These are phyloP conservation scores for Punica granatum DNA, from an alignment of 345 rosid species.

Conservation along the genomic window DNA sequence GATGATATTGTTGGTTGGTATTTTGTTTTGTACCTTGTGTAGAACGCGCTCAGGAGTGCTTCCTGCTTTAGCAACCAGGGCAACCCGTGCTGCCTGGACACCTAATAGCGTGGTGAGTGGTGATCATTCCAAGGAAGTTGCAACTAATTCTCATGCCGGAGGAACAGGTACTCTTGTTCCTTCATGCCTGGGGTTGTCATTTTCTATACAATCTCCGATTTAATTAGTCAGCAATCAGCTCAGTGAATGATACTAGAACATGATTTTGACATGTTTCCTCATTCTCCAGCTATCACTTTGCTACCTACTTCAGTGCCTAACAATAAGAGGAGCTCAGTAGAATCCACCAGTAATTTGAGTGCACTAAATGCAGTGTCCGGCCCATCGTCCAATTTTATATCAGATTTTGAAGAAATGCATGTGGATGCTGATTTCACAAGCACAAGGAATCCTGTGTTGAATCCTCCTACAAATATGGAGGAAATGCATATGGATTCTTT, in stretches of 20 bases:
- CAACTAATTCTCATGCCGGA: constrained; percentile 19
- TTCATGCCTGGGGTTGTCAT: not conserved
- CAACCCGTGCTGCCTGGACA: constrained; percentile 83
- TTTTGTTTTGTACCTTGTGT: constrained; percentile 15
- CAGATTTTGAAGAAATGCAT: constrained; percentile 19
- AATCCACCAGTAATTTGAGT: constrained; percentile 19
- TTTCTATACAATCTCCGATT: not conserved
- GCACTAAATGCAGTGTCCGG: constrained; percentile 7
- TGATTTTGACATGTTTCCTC: not conserved
- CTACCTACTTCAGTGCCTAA: constrained; percentile 25
- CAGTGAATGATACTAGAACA: not conserved
- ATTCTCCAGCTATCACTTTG: constrained; percentile 27
- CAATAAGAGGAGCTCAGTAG: constrained; percentile 24
- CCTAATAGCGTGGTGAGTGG: constrained; percentile 26
- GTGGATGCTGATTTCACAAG: no score
- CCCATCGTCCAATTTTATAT: constrained; percentile 11
- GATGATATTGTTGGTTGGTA: not conserved
- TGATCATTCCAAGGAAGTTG: constrained; percentile 26
- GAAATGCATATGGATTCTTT: constrained; percentile 3
- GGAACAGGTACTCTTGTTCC: constrained; percentile 10
- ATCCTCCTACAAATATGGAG: not conserved
- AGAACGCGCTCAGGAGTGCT: constrained; percentile 54
- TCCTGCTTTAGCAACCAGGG: constrained; percentile 75
- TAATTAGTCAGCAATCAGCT: not conserved
- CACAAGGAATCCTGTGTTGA: not conserved